Conservation (phyloP, 495 filamentous ascomycete species). For the Cairneyella variabilis region DNA sequence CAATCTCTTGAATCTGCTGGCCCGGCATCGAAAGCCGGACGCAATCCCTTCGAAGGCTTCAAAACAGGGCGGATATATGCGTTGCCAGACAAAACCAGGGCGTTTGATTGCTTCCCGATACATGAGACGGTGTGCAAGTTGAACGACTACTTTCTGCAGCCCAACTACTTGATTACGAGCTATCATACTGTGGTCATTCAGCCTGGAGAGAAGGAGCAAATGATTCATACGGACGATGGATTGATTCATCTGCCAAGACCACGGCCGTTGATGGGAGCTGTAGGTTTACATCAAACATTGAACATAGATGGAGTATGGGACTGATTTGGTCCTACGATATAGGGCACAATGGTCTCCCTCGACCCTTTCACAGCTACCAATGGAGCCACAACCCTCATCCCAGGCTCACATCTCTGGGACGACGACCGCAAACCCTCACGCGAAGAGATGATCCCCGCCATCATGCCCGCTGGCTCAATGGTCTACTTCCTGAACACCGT, state of each 20-base stretch:
- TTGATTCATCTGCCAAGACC: constrained; percentile 23
- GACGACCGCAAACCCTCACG: constrained; percentile 22
- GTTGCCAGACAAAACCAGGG: constrained; percentile 28
- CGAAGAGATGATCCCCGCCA: constrained; percentile 27
- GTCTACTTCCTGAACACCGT: constrained; percentile 36
- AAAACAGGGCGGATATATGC: constrained; percentile 29
- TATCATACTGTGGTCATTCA: constrained; percentile 29
- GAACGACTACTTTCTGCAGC: constrained; percentile 31
- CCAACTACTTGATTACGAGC: constrained; percentile 24
- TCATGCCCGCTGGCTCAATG: constrained; percentile 34
- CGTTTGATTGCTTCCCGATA: constrained; percentile 29
- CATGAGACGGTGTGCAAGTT: constrained; percentile 27
- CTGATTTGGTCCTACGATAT: background rate
- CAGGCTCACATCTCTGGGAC: constrained; percentile 40
- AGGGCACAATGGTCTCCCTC: constrained; percentile 30
- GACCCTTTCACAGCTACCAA: constrained; percentile 33
- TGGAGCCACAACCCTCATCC: constrained; percentile 42
- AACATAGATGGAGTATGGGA: too few relatives aligned
- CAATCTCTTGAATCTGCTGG: constrained; percentile 10
- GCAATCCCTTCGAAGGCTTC: constrained; percentile 31
- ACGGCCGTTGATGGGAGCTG: constrained; percentile 25
- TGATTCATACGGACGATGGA: constrained; percentile 33
- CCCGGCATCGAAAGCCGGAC: constrained; percentile 24
- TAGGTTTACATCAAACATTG: background rate
- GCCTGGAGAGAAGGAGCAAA: constrained; percentile 26